Conservation (phyloP, 805 yeast species). For the Candida saitoana region DNA sequence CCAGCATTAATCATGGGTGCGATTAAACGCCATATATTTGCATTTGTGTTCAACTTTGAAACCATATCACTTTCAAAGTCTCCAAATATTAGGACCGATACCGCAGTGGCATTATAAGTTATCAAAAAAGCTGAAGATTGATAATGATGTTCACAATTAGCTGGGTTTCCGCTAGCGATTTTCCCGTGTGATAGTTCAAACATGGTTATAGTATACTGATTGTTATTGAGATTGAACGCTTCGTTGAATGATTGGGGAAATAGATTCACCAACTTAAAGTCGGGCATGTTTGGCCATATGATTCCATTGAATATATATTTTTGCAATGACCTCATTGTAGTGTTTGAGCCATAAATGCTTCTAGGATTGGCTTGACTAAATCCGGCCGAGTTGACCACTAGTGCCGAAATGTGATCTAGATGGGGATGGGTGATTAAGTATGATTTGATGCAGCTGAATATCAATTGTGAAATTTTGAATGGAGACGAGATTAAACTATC, state of each 20-base stretch:
- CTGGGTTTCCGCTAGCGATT: constrained; percentile 1
- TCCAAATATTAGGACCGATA: constrained; percentile 64
- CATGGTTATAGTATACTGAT: constrained; percentile 23
- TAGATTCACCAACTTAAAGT: constrained; percentile 22
- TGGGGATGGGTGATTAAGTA: constrained; percentile 78
- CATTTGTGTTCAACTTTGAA: constrained; percentile 36
- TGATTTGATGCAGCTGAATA: constrained; percentile 27
- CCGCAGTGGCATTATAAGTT: constrained; percentile 24
- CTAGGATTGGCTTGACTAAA: constrained; percentile 32
- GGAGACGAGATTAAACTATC: constrained; percentile 15
- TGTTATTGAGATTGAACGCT: constrained; percentile 14
- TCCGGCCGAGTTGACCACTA: constrained; percentile 69
- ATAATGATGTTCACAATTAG: constrained; percentile 17
- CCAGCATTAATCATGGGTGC: constrained; percentile 40
- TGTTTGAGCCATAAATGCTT: constrained; percentile 48
- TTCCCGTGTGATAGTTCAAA: constrained; percentile 35
- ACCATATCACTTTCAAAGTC: constrained; percentile 71
- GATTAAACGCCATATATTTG: constrained; percentile 53
- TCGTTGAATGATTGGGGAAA: constrained; percentile 11
- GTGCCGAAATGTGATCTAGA: constrained; percentile 70
- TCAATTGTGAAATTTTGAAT: constrained; percentile 21
- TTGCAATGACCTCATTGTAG: constrained; percentile 51
- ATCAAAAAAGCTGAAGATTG: constrained; percentile 62
- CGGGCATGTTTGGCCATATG: constrained; percentile 74
- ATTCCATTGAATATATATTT: constrained; percentile 64